phyloP scores from a whole-genome alignment of 2,329 filamentous ascomycete species.

The Alternaria conjuncta region DNA sequence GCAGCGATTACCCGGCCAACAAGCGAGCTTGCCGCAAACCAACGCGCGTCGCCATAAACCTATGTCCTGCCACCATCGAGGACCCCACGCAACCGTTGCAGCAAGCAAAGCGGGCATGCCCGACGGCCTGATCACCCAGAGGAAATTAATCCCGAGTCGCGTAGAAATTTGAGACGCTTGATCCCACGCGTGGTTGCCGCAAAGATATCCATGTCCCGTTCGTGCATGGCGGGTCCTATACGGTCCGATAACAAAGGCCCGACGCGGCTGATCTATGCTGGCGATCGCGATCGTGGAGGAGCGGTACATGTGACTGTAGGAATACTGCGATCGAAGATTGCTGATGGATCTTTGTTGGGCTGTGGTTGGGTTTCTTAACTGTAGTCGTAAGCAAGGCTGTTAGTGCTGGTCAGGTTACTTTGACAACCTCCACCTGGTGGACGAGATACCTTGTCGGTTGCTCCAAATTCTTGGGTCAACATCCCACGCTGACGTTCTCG shows the following conservation, averaged over 20 bases:
- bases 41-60: not conserved
- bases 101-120: not conserved
- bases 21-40: not conserved
- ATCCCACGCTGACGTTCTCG: not conserved
- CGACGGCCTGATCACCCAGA: not conserved
- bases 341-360: not conserved
- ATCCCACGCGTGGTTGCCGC: not conserved
- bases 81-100: not conserved
- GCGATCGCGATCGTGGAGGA: not conserved
- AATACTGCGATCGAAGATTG: slow-evolving; percentile 1
- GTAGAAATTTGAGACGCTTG: not conserved
- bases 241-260: not conserved
- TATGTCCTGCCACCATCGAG: not conserved
- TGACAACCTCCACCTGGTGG: not conserved
- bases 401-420: not conserved
- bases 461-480: not conserved
- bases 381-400: not conserved
- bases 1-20: not conserved
- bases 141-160: not conserved
- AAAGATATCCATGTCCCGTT: not conserved
- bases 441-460: not conserved
- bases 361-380: not conserved
- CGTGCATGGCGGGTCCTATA: not conserved
- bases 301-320: not conserved
- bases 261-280: not conserved